phyloP scores from a whole-genome alignment of 371 early-diverging fungal genomes.

The Haplosporangium sp. region DNA sequence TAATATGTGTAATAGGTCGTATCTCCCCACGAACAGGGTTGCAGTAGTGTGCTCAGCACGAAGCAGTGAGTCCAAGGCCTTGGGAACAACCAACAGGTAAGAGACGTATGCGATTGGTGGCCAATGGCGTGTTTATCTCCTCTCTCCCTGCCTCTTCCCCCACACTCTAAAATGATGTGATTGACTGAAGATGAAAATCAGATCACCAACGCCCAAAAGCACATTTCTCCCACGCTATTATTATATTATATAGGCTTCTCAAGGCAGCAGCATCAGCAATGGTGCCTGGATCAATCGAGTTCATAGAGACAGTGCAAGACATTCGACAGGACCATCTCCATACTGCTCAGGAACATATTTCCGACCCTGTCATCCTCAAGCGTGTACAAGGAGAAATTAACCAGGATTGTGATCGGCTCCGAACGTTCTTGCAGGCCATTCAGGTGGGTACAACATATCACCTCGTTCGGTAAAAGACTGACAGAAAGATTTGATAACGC shows the following conservation, averaged over 20 bases:
- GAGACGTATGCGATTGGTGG: background rate
- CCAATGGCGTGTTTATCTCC: background rate
- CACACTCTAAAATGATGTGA: background rate
- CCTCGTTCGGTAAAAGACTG: background rate
- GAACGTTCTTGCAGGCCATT: conserved; percentile 92
- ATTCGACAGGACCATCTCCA: conserved; percentile 86
- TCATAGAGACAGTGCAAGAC: conserved; percentile 77
- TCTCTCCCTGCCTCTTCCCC: background rate
- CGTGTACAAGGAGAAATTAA: conserved; percentile 69
- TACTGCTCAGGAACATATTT: conserved; percentile 73
- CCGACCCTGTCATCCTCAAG: conserved; percentile 61
- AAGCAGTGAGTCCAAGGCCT: conserved; percentile 80
- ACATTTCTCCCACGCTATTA: background rate
- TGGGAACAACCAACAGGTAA: conserved; percentile 71
- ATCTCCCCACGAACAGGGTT: conserved; percentile 73
- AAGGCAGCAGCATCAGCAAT: conserved; percentile 47
- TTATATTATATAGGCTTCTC: conserved; percentile 23
- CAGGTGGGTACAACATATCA: conserved; percentile 64
- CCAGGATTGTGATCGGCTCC: conserved; percentile 80
- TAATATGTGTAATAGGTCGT: conserved; percentile 51
- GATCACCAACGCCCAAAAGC: too few relatives aligned
- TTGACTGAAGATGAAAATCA: too few relatives aligned
- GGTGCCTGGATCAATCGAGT: conserved; percentile 43
- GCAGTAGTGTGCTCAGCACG: conserved; percentile 87
- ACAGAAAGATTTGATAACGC: background rate